Conservation (phyloP, 139 green algal genomes). For the Diplosphaera chodatii region DNA sequence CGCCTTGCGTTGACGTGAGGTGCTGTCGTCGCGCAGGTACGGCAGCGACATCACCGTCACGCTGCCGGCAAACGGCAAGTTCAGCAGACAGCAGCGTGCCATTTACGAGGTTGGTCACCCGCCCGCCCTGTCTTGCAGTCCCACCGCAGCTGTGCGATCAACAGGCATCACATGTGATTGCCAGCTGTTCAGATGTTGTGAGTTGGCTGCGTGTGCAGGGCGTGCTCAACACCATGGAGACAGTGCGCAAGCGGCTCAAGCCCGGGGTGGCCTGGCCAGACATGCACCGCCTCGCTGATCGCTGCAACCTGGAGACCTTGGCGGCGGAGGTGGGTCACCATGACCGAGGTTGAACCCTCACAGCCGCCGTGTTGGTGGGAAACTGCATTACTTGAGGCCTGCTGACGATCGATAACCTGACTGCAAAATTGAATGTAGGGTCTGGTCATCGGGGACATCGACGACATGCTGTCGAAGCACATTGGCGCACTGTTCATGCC, state of each 20-base stretch:
- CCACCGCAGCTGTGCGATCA: no score
- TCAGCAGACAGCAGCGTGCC: slow-evolving; percentile 56
- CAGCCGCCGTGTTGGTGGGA: no score
- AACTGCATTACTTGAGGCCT: no score
- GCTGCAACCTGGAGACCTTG: slow-evolving; percentile 65
- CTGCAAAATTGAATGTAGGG: no score
- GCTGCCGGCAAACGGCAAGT: slow-evolving; percentile 70
- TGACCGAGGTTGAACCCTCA: no score
- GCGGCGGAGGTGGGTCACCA: slow-evolving; percentile 10
- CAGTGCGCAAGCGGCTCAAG: slow-evolving; percentile 55
- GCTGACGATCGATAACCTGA: no score
- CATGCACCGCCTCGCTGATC: slow-evolving; percentile 78
- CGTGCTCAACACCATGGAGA: not conserved
- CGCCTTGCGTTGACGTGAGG: no score
- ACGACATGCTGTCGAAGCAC: slow-evolving; percentile 62
- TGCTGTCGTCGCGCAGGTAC: slow-evolving; percentile 1
- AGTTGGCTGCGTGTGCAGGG: no score
- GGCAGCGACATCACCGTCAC: slow-evolving; percentile 76
- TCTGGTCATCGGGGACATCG: slow-evolving; percentile 49
- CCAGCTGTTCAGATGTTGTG: no score
- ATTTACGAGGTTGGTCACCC: not conserved
- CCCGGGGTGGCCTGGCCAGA: slow-evolving; percentile 75
- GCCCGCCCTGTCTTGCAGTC: no score
- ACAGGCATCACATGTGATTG: no score
- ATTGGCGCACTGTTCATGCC: slow-evolving; percentile 89